phyloP scores from a whole-genome alignment of 345 rosid species.

The Laguncularia racemosa region DNA sequence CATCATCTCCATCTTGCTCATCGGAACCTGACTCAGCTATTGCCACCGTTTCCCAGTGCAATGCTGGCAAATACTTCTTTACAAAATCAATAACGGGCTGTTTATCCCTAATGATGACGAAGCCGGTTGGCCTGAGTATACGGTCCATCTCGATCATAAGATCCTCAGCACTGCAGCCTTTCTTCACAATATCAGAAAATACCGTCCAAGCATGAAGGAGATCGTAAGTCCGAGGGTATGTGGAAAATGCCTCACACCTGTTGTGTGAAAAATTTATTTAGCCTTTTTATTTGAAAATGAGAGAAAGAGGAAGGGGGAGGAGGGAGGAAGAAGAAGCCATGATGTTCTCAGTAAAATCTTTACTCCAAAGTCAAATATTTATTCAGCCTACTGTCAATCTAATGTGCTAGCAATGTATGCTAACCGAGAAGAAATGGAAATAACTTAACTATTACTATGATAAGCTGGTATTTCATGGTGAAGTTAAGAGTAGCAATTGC shows the following conservation, averaged over 20 bases:
- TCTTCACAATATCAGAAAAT: constrained; percentile 59
- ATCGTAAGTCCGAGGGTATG: constrained; percentile 91
- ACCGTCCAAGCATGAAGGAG: constrained; percentile 72
- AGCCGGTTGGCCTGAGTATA: constrained; percentile 82
- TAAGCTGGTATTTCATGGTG: too few relatives aligned
- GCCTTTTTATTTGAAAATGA: too few relatives aligned
- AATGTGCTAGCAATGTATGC: too few relatives aligned
- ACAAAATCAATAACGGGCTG: constrained; percentile 45
- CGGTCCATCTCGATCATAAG: constrained; percentile 90
- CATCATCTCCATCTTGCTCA: constrained; percentile 49
- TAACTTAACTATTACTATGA: too few relatives aligned
- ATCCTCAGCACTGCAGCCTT: constrained; percentile 77
- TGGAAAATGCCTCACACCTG: constrained; percentile 95
- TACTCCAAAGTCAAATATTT: too few relatives aligned
- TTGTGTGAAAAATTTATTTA: not conserved
- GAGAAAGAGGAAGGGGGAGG: too few relatives aligned
- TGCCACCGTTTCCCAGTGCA: constrained; percentile 84
- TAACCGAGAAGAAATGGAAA: too few relatives aligned
- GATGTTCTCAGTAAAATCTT: too few relatives aligned
- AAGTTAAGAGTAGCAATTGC: not conserved
- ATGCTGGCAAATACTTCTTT: constrained; percentile 58
- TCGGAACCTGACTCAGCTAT: constrained; percentile 35
- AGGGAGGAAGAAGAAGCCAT: too few relatives aligned
- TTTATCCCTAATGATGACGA: constrained; percentile 66
- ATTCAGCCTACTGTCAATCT: too few relatives aligned